These are phyloP conservation scores for Beverwykella pulmonaria DNA, from an alignment of 495 filamentous ascomycete genomes.

Conservation along the genomic window DNA sequence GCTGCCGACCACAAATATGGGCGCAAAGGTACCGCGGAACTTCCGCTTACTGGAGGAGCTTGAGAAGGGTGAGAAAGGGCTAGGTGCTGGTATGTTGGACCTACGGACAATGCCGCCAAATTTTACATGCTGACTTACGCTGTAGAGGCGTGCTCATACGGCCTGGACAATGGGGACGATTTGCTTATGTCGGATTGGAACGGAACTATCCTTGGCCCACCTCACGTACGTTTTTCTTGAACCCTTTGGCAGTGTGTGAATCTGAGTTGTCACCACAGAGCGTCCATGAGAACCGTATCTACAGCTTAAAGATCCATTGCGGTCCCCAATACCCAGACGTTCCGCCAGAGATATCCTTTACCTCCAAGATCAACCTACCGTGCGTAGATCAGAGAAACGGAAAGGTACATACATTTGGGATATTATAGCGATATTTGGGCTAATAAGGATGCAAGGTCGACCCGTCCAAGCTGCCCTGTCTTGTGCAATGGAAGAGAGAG, in stretches of 20 bases:
- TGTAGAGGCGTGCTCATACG: slow-evolving; percentile 93
- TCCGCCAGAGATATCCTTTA: slow-evolving; percentile 86
- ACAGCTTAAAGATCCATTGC: slow-evolving; percentile 96
- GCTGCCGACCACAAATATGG: slow-evolving; percentile 53
- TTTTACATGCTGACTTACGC: neutral
- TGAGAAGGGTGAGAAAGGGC: slow-evolving; percentile 97
- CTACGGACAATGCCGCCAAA: neutral
- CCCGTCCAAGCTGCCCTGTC: slow-evolving; percentile 74
- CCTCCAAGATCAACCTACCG: slow-evolving; percentile 91
- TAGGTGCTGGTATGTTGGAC: slow-evolving; percentile 74
- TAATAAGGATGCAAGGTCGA: slow-evolving; percentile 66
- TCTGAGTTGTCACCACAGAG: slow-evolving; percentile 58
- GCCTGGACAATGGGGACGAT: slow-evolving; percentile 91
- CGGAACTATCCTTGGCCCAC: slow-evolving; percentile 93
- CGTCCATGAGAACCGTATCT: slow-evolving; percentile 96
- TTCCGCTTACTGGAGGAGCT: slow-evolving; percentile 96
- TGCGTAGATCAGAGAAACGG: slow-evolving; percentile 81
- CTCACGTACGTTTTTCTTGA: slow-evolving; percentile 68
- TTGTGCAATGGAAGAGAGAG: slow-evolving; percentile 85
- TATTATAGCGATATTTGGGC: neutral
- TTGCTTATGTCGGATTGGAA: slow-evolving; percentile 99
- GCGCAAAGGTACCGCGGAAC: slow-evolving; percentile 89
- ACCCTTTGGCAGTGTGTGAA: neutral
- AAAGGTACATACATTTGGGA: slow-evolving; percentile 53
- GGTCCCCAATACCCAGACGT: slow-evolving; percentile 84